Percentiles rank a stretch among this genome's conserved stretches.
phyloP scores from a whole-genome alignment of 1,284 basidiomycete species.

The Pseudozyma pruni region DNA sequence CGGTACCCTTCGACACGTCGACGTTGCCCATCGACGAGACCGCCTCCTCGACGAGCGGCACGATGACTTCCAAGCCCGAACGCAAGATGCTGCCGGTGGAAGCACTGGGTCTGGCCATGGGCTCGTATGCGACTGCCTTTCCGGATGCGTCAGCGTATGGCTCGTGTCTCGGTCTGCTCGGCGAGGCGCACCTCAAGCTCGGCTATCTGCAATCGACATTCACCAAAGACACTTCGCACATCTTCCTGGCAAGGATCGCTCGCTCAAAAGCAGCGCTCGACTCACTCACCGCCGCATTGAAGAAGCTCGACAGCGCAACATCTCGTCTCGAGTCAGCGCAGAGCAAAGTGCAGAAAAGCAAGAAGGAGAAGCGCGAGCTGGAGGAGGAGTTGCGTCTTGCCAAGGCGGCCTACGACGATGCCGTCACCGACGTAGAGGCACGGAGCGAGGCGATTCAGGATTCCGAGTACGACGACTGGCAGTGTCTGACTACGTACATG shows the following conservation, averaged over 20 bases:
- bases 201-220: constrained; percentile 39
- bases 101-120: constrained; percentile 48
- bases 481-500: constrained; percentile 50
- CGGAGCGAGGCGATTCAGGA: constrained; percentile 51
- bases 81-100: constrained; percentile 46
- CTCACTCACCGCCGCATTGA: constrained; percentile 39
- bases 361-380: constrained; percentile 60
- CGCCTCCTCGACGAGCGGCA: constrained; percentile 13
- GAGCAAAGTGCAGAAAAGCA: constrained; percentile 58
- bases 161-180: constrained; percentile 31
- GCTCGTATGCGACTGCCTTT: constrained; percentile 26
- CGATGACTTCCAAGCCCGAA: constrained; percentile 25
- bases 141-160: constrained; percentile 29
- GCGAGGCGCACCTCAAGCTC: constrained; percentile 42
- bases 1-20: constrained; percentile 35
- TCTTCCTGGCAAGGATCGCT: constrained; percentile 47
- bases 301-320: constrained; percentile 51
- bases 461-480: constrained; percentile 52
- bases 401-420: constrained; percentile 56
- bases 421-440: constrained; percentile 52
- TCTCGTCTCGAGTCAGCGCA: constrained; percentile 49
- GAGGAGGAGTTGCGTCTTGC: constrained; percentile 59
- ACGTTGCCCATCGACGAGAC: constrained; percentile 25
- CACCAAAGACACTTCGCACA: constrained; percentile 45
- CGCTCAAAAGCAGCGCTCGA: constrained; percentile 45